Evolutionary conservation across 179 eudicot species (phyloP).

Genomic region (Camellia oleifera): DNA sequence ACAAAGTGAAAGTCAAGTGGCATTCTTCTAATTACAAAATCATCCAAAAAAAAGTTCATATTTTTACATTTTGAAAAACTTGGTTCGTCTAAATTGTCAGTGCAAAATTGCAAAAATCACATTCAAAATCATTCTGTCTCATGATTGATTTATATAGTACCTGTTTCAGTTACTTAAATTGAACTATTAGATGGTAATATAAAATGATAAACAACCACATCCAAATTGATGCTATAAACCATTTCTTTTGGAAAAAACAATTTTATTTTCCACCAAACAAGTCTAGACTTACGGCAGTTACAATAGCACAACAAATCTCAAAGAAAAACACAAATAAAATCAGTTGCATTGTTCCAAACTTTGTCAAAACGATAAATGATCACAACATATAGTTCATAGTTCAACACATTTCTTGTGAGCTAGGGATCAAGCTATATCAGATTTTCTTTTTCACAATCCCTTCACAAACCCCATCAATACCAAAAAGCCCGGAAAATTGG

Average conservation of each 20-base stretch:
- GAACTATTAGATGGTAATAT: no score
- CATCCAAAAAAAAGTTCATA: no score
- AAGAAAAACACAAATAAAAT: no score
- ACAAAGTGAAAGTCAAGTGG: no score
- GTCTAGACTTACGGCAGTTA: neutral
- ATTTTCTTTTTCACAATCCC: neutral
- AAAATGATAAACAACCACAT: neutral
- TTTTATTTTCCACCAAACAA: neutral
- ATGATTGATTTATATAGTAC: no score
- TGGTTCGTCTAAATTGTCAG: no score
- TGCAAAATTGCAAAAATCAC: no score
- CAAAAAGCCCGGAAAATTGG: slow-evolving; percentile 25
- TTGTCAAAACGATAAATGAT: neutral
- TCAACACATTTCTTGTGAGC: neutral
- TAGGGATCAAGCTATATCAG: neutral
- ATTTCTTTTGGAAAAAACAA: neutral
- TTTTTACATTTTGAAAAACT: no score
- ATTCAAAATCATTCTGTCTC: no score
- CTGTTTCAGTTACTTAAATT: no score
- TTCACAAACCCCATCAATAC: slow-evolving; percentile 40
- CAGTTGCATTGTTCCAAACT: neutral
- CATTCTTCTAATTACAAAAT: no score
- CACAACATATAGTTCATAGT: neutral
- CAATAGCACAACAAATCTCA: neutral
- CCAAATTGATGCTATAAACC: neutral